These are phyloP conservation scores for Fraxinus greggii DNA, from an alignment of 305 asterid genomes.

Conservation along the genomic window DNA sequence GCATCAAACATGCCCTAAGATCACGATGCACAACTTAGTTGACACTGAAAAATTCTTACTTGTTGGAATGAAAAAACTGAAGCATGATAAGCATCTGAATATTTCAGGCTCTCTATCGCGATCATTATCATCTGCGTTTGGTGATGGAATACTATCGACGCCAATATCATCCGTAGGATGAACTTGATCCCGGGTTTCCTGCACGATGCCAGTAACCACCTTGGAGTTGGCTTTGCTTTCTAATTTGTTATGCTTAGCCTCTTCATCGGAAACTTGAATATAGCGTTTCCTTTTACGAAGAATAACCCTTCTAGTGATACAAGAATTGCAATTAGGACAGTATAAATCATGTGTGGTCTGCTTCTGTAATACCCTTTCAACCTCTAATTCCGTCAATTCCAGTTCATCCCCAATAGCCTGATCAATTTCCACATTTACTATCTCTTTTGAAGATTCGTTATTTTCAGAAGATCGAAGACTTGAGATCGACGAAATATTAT, in stretches of 20 bases:
- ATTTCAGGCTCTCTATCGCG: conserved; percentile 48
- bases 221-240: conserved; percentile 25
- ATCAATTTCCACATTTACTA: conserved; percentile 51
- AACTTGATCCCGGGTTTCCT: conserved; percentile 29
- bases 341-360: conserved; percentile 79
- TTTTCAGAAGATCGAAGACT: conserved; percentile 33
- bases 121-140: conserved; percentile 35
- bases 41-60: conserved; percentile 37
- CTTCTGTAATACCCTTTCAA: conserved; percentile 60
- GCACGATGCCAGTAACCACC: conserved; percentile 21
- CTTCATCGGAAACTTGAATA: conserved; percentile 40
- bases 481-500: conserved; percentile 22
- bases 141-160: conserved; percentile 30
- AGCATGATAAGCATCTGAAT: conserved; percentile 91
- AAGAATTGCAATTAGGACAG: conserved; percentile 92
- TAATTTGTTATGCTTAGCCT: conserved; percentile 47
- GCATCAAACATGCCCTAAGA: background rate
- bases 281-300: conserved; percentile 78
- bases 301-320: conserved; percentile 80
- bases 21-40: conserved; percentile 9
- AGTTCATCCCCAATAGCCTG: conserved; percentile 42
- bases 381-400: conserved; percentile 50
- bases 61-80: conserved; percentile 76
- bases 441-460: conserved; percentile 42
- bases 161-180: conserved; percentile 21